These are phyloP conservation scores for Castanea mollissima DNA, from an alignment of 306 rosid genomes.

Conservation along the genomic window DNA sequence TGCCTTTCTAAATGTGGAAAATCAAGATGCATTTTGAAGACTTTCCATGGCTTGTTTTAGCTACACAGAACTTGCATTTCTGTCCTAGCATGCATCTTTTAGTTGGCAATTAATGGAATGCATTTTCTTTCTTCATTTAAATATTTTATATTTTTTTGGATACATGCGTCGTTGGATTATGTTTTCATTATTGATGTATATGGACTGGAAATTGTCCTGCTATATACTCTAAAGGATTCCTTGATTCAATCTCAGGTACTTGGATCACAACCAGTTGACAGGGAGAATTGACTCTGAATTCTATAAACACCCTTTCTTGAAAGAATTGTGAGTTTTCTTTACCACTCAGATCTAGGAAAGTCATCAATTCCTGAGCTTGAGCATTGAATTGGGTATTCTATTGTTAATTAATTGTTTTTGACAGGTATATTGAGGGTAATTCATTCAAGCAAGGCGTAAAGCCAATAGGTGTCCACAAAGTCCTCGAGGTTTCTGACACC, in stretches of 20 bases:
- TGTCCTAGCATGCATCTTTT: slow-evolving; percentile 4
- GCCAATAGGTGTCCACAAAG: slow-evolving; percentile 80
- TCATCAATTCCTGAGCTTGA: neutral
- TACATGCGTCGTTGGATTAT: neutral
- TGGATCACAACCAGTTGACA: slow-evolving; percentile 94
- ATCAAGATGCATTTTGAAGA: slow-evolving; percentile 1
- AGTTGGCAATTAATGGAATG: neutral
- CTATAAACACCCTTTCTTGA: slow-evolving; percentile 88
- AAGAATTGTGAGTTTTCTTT: slow-evolving; percentile 83
- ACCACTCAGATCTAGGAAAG: neutral
- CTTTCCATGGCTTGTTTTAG: neutral
- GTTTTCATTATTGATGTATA: neutral
- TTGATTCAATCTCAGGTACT: slow-evolving; percentile 56
- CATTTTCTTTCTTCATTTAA: neutral
- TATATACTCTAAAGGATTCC: neutral
- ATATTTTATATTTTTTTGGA: neutral
- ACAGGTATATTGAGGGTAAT: slow-evolving; percentile 87
- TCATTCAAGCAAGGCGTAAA: slow-evolving; percentile 85
- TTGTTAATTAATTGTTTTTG: neutral
- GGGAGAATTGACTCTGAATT: slow-evolving; percentile 92
- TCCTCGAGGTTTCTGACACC: slow-evolving; percentile 87
- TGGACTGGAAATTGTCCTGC: neutral
- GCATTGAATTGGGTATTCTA: slow-evolving; percentile 15
- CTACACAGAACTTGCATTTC: neutral
- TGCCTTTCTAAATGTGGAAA: neutral